Base-by-base conservation (phyloP, 352 stramenopile genomes). In the Pythium guiyangense region DNA sequence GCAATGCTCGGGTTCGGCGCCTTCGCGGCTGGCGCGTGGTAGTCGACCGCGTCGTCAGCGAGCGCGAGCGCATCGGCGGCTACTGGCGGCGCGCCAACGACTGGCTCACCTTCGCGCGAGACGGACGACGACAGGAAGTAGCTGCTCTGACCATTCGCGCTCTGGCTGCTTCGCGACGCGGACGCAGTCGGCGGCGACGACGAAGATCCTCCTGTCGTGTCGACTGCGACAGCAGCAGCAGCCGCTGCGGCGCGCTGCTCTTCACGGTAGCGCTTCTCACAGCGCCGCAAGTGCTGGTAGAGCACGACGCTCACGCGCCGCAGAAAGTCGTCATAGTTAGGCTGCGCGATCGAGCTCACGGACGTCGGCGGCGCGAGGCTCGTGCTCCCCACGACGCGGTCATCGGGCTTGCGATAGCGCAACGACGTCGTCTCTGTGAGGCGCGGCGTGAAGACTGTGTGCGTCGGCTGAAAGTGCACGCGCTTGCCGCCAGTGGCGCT, bases 261-360 rank as follows among this genome's bases (percentile, higher is more conserved):
- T 59, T 96, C 84, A 6, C 78, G 69, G 52, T 78, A 49, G 29
- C 81, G 81, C 68, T 93, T 92, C 66, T 96, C 85, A 61, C 87
- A 93, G 46, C 86, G 81, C 54, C 84, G 70, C 39, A 96, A 83
- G 60, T 96, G 88, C 62, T 96, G 88, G 60, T 96, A 96, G 44
- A 96, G 61, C 44, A 96, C 88, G 57, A 96, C 86, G 54, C 81
- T 92, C 54, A 95, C 86, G 64, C 86, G 80, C 49, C 84, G 73
- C 53, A 97, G 52, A 34, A 92, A 93, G 60, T 97, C 88, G 61
- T 97, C 86, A 66, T 96, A 97, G 60, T 97, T 97, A 46, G 87
- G 87, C 64, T 95, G 81, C 44, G 80, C 87, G 50, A 97, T 83
- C 39, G 83, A 92, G 17, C 78, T 90, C 34, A 86, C 74, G 11